Evolutionary conservation across 805 yeast species (phyloP), one percentile per base, ranked within the genome.

Genomic region (Pichia ethanolica): DNA sequence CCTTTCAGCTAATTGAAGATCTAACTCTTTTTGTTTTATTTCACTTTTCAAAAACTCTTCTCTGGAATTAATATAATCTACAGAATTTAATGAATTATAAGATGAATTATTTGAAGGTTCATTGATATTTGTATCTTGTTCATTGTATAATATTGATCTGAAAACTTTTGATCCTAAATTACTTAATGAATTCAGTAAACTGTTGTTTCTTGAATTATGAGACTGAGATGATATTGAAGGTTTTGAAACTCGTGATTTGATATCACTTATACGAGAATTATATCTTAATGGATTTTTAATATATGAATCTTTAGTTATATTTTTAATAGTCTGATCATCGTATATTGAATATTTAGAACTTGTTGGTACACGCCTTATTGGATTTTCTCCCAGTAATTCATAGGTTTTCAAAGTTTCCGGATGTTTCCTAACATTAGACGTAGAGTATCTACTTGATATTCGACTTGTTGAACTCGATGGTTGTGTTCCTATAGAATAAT

Each of bases 381-480:
- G 68, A 4, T 58, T 55, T 42, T 63, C 68, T 2, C 63, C 63
- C 8, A 63, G 38, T 11, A 63, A 45, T 35, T 63, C 64, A 45
- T 61, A 56, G 1, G 61, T 52, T 42, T 55, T 59, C 35, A 51
- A 55, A 42, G 52, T 52, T 14, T 39, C 40, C 34, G 51, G 54
- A 45, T 47, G 45, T 11, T n/a, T 10, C 4, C 8, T 28, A 32
- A 13, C 7, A 2, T 27, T 34, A 26, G 9, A 25, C 5, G 25
- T n/a, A 32, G 26, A 39, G 11, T 14, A 25, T 39, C 13, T 5
- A 38, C 6, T 7, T 20, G 42, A 33, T 34, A 34, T 34, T 34
- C n/a, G n/a, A 13, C 13, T 34, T 34, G 38, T n/a, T 14, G 38
- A n/a, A 8, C 20, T 3, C 20, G 3, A 20, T 20, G 20, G 20